Conservation (phyloP, 805 yeast species). For the Yarrowia sp. region DNA sequence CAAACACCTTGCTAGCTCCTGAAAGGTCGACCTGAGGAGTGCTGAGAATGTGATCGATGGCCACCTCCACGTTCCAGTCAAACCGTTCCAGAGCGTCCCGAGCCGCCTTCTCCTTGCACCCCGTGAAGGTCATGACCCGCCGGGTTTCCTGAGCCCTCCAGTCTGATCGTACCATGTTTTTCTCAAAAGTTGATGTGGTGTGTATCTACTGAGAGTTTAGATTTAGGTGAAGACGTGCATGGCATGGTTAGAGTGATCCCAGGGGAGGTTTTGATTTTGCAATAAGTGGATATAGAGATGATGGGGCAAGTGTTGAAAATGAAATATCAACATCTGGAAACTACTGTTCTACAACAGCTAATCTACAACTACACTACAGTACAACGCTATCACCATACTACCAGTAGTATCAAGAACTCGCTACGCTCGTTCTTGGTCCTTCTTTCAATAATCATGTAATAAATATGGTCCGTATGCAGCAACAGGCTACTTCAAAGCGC, state of each 20-base stretch:
- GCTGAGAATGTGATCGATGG: slow-evolving; percentile 30
- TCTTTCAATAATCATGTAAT: background rate
- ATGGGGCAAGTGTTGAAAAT: too few species aligned
- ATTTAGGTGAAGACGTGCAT: background rate
- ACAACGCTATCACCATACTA: too few species aligned
- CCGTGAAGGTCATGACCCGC: slow-evolving; percentile 30
- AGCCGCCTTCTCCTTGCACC: slow-evolving; percentile 30
- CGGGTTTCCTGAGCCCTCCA: slow-evolving; percentile 29
- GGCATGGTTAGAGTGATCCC: too few species aligned
- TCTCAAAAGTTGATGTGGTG: background rate
- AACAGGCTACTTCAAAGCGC: background rate
- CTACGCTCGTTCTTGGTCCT: too few species aligned
- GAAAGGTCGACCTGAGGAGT: slow-evolving; percentile 3
- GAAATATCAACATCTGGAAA: too few species aligned
- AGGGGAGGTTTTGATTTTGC: too few species aligned
- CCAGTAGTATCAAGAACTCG: too few species aligned
- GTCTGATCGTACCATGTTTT: slow-evolving; percentile 17
- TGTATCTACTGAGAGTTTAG: background rate
- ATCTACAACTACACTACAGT: too few species aligned
- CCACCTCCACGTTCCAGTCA: slow-evolving; percentile 38
- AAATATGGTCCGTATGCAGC: background rate
- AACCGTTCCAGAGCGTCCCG: slow-evolving; percentile 31
- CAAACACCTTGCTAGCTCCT: slow-evolving; percentile 32
- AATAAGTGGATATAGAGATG: too few species aligned
- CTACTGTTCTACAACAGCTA: too few species aligned